Evolutionary conservation across 140 eudicot species (phyloP), one percentile per base, ranked within the genome.

Genomic region (Erigeron philadelphicus): DNA sequence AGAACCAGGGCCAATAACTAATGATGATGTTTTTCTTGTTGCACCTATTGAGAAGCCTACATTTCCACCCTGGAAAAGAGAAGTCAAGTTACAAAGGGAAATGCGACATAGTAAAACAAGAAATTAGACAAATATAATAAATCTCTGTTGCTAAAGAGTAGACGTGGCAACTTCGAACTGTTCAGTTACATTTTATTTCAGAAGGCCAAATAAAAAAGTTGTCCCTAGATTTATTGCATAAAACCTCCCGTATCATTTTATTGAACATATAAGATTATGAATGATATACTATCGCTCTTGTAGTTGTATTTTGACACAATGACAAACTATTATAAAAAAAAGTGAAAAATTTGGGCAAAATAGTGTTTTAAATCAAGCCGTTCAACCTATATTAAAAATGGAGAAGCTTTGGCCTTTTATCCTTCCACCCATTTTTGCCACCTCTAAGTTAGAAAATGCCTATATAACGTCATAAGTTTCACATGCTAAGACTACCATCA

Each of bases 1-100:
- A 23, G 95, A 69, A 31, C 99, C 99, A 76, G 95, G 95, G 65
- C 99, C 99, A 65, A 89, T 94, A 65, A 87, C 73, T 72, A 94
- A 81, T 11, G 99, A 93, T 41, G 65, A 56, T 10, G 87, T 73
- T 52, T 84, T 67, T 69, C 80, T 87, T 41, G 87, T 84, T 9
- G 89, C 95, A 49, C 95, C 81, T 45, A 94, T 89, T 47, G 97
- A 94, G 68, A 94, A 94, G 3, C 99, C 99, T 55, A 78, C 76
- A 49, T 67, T 80, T 56, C 82, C 88, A 79, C 80, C 95, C 98
- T 93, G 72, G 57, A 62, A 74, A 64, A 25, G 47, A 66, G 31
- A 21, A 54, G 23, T 57, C 45, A 16, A 52, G 10, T 8, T 52
- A 52, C 58, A 52, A n/a, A 67, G 66, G 49, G 8, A 8, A 9